Evolutionary conservation across 345 rosid species (phyloP), one percentile per base, ranked within the genome.

Genomic region (Acer saccharum): DNA sequence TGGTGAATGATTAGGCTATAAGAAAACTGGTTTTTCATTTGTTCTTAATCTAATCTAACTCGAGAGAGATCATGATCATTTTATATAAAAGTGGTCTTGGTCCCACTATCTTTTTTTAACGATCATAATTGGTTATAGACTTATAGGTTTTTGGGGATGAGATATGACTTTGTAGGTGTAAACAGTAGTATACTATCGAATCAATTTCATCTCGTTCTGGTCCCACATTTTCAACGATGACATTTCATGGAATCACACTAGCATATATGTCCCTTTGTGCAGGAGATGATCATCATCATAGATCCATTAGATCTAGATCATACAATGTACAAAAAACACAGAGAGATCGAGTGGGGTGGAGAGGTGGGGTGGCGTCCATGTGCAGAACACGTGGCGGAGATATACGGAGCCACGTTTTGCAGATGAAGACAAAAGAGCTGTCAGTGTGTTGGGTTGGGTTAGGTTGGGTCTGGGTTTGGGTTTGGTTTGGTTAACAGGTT

Each of bases 371-470:
- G 65, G 39, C 66, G 32, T 58, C 70, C 82, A 66, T 41, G 84
- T 76, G 81, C 61, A 7, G 27, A 20, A 0, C 69, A 83, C 85
- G 88, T 81, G 87, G 63, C 86, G 0, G 46, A 25, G n/a, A 4
- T 1, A 0, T 4, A 16, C 2, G 8, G 8, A 0, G 66, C 74
- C 82, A 79, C 76, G 75, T 85, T 65, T 54, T 43, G 10, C 32
- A 10, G 0, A 13, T 14, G 10, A 55, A 4, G 81, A 75, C 86
- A 80, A 84, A 78, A 46, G 71, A 80, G 80, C 61, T 57, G 88
- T 83, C 83, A 76, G 18, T 27, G 35, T 0, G 50, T 20, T 27
- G 6, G 41, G 50, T 12, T 10, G 65, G 54, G 50, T n/a, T 60
- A 7, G 64, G 13, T 60, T 39, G 9, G 18, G 46, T 48, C n/a